Evolutionary conservation across 768 basidiomycete species (phyloP).

Genomic region (Leccinum disarticulatum): DNA sequence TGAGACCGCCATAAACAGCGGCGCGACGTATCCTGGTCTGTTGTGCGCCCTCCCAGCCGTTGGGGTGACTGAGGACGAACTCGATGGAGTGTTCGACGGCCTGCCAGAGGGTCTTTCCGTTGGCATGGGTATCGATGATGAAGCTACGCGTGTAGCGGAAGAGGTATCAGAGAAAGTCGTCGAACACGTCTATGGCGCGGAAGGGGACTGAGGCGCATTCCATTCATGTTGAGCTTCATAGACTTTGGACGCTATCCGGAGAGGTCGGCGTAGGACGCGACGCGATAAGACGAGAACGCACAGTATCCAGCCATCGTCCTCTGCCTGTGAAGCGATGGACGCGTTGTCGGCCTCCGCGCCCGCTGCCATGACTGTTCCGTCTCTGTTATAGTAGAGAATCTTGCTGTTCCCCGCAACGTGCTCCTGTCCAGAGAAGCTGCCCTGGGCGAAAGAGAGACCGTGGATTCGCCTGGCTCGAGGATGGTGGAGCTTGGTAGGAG

Average conservation of each 20-base stretch:
- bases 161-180: conserved; percentile 75
- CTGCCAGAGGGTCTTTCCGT: conserved; percentile 67
- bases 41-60: conserved; percentile 78
- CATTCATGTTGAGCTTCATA: conserved; percentile 84
- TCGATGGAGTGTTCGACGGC: conserved; percentile 68
- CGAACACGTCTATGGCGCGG: conserved; percentile 76
- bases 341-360: conserved; percentile 76
- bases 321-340: conserved; percentile 45
- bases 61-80: conserved; percentile 77
- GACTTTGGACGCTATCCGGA: conserved; percentile 56
- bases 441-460: conserved; percentile 8
- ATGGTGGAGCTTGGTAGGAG: no score
- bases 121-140: conserved; percentile 82
- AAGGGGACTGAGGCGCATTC: conserved; percentile 70
- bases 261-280: not conserved
- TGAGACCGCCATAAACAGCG: conserved; percentile 68
- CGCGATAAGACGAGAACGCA: conserved; percentile 35
- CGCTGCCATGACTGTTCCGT: conserved; percentile 65
- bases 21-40: conserved; percentile 77
- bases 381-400: conserved; percentile 74
- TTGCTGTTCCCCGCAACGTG: conserved; percentile 85
- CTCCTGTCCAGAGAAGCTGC: conserved; percentile 80
- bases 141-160: conserved; percentile 73
- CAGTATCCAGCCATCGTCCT: conserved; percentile 79
- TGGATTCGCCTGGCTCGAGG: no score